Evolutionary conservation across 192 early-diverging fungal species (phyloP).

Genomic region (Backusella macrospora): DNA sequence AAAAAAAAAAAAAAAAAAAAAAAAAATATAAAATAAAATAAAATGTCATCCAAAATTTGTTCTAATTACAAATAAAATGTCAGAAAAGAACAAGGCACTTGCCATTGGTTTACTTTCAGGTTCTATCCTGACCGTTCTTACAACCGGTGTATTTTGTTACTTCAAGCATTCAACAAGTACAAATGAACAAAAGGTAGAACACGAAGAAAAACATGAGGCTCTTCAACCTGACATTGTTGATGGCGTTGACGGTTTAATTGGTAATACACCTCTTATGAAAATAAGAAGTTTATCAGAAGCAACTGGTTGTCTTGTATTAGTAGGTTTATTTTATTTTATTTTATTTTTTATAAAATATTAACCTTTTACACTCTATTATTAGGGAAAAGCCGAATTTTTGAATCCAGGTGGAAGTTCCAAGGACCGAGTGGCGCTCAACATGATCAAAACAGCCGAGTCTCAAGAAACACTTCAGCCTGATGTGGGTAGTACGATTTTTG

Average conservation of each 20-base stretch:
- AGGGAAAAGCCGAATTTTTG: conserved; percentile 69
- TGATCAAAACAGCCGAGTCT: conserved; percentile 80
- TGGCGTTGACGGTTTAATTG: conserved; percentile 84
- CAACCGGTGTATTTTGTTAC: not conserved
- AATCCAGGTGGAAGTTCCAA: conserved; percentile 93
- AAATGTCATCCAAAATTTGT: no score
- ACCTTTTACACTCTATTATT: not conserved
- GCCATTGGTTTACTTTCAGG: conserved; percentile 12
- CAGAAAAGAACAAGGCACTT: conserved; percentile 8
- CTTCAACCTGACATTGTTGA: conserved; percentile 45
- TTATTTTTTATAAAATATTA: no score
- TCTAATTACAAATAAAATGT: not conserved
- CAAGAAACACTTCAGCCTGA: conserved; percentile 71
- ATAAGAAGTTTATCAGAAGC: conserved; percentile 84
- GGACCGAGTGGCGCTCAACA: conserved; percentile 88
- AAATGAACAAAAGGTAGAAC: not conserved
- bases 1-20: no score
- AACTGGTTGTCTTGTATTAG: conserved; percentile 89
- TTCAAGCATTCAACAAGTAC: not conserved
- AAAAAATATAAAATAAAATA: no score
- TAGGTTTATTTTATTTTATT: conserved; percentile 47
- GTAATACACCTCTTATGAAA: conserved; percentile 89
- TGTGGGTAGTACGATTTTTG: conserved; percentile 81
- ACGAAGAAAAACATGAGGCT: not conserved
- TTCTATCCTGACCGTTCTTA: not conserved